Evolutionary conservation across 2,329 filamentous ascomycete species (phyloP).

Genomic region (Talaromyces sp.): DNA sequence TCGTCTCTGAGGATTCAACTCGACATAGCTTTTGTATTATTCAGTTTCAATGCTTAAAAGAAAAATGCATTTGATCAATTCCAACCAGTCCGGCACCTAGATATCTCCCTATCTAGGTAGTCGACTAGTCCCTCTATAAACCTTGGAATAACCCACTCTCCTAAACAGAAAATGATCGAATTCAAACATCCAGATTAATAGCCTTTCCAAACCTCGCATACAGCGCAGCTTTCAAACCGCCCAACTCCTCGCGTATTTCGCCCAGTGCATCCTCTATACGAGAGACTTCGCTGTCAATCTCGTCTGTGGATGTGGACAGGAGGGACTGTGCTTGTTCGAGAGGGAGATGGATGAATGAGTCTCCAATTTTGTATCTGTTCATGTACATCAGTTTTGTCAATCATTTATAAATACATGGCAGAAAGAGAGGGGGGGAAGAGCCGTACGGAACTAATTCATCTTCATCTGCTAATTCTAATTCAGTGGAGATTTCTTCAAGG

Average conservation of each 20-base stretch:
- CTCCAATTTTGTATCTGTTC: conserved; percentile 89
- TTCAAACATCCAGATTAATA: conserved; percentile 87
- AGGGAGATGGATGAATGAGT: conserved; percentile 85
- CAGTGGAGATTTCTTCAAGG: conserved; percentile 82
- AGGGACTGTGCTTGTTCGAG: conserved; percentile 82
- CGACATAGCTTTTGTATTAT: neutral
- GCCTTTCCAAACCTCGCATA: conserved; percentile 94
- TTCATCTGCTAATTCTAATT: conserved; percentile 92
- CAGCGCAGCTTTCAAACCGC: conserved; percentile 79
- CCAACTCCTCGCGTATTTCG: conserved; percentile 77
- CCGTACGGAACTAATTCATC: conserved; percentile 84
- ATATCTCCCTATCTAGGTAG: no score
- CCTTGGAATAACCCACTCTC: neutral
- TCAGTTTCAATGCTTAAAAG: no score
- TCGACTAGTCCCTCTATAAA: no score
- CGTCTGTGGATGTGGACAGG: conserved; percentile 64
- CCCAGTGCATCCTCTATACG: conserved; percentile 71
- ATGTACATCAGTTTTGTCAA: conserved; percentile 13
- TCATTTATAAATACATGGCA: no score
- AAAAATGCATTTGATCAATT: neutral
- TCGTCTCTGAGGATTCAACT: neutral
- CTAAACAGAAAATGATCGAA: neutral
- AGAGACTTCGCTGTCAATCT: conserved; percentile 70
- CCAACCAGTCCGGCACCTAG: no score
- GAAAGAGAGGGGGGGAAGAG: neutral